phyloP scores from a whole-genome alignment of 2,329 filamentous ascomycete species.

The Gaeumannomyces tritici region DNA sequence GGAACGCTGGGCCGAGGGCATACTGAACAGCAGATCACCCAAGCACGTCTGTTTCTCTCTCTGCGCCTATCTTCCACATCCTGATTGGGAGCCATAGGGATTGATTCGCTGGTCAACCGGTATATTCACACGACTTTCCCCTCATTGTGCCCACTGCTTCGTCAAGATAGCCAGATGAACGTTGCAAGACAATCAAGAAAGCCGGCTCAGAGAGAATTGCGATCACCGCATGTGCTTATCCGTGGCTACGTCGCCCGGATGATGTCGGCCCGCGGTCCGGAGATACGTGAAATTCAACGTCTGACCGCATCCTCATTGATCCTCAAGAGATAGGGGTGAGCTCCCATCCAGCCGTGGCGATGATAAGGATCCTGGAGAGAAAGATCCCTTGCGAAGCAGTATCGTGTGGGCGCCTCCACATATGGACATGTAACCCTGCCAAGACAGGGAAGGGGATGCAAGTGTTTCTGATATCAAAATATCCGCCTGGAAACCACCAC shows the following conservation, averaged over 20 bases:
- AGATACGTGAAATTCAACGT: background rate
- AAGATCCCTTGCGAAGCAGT: background rate
- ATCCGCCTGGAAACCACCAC: too few species aligned
- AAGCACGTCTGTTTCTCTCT: too few species aligned
- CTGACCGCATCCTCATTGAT: background rate
- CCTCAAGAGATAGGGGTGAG: too few species aligned
- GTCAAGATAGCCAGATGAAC: background rate
- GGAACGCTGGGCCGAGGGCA: background rate
- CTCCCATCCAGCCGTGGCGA: background rate
- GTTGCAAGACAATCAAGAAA: background rate
- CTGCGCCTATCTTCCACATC: too few species aligned
- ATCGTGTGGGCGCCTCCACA: too few species aligned
- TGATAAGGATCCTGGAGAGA: too few species aligned
- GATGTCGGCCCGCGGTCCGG: background rate
- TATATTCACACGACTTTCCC: too few species aligned
- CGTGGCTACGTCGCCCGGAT: background rate
- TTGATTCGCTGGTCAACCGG: too few species aligned
- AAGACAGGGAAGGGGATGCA: background rate
- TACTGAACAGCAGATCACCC: too few species aligned
- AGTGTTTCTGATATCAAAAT: background rate
- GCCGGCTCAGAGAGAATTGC: background rate
- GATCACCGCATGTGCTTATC: background rate
- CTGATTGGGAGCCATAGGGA: too few species aligned
- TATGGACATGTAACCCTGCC: background rate
- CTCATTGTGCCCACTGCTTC: too few species aligned